A percentile compares a stretch with the other conserved stretches of the same genome.
Evolutionary conservation across 1,284 basidiomycete genomes (phyloP).

Genomic region (Cystobasidiaceae sp.): DNA sequence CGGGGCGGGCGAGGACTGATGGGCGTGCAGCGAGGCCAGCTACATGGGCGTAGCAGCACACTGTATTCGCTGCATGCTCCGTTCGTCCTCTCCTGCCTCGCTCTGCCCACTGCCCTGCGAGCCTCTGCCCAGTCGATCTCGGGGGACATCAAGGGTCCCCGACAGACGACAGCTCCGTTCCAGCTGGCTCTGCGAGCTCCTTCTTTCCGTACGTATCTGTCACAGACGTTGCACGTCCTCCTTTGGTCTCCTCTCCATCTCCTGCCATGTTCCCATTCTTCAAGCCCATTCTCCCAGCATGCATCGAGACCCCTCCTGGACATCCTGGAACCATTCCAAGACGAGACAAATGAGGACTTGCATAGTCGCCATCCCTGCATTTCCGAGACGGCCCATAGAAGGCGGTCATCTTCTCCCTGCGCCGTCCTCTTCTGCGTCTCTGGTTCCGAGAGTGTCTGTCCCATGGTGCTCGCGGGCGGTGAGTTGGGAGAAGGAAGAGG

Average conservation of each 20-base stretch:
- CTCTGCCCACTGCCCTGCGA: too few species aligned
- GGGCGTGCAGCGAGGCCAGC: too few species aligned
- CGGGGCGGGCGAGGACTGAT: slow-evolving; percentile 9
- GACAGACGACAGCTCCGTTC: too few species aligned
- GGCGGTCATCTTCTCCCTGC: slow-evolving; percentile 69
- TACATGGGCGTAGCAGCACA: too few species aligned
- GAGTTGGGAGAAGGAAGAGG: neutral
- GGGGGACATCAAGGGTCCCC: too few species aligned
- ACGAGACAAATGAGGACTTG: slow-evolving; percentile 51
- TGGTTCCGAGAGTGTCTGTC: slow-evolving; percentile 53
- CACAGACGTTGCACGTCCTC: neutral
- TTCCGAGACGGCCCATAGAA: slow-evolving; percentile 78
- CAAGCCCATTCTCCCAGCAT: neutral
- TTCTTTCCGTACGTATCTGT: too few species aligned
- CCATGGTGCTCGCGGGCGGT: slow-evolving; percentile 38
- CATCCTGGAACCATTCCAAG: neutral
- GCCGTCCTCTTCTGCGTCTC: slow-evolving; percentile 81
- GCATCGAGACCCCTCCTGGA: neutral
- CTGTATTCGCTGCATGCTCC: too few species aligned
- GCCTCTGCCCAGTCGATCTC: too few species aligned
- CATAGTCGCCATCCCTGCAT: slow-evolving; percentile 99
- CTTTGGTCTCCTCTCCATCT: neutral
- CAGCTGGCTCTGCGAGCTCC: too few species aligned
- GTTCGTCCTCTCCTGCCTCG: too few species aligned
- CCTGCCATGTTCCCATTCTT: neutral